phyloP scores from a whole-genome alignment of 495 filamentous ascomycete species.

The Aspergillus ostianus region DNA sequence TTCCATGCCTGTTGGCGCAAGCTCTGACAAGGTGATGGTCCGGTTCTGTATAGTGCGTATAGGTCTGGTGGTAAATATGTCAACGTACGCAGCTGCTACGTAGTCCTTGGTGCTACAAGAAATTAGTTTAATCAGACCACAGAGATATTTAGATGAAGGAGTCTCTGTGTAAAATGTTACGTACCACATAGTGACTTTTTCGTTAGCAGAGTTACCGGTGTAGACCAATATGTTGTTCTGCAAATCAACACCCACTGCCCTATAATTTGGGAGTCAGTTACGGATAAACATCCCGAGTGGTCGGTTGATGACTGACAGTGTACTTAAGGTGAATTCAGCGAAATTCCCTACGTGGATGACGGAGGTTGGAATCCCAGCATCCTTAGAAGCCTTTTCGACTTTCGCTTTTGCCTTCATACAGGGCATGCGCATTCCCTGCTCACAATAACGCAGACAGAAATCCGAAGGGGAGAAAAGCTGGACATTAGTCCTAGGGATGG shows the following conservation, averaged over 20 bases:
- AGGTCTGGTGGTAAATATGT: conserved; percentile 20
- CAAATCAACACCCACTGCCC: conserved; percentile 19
- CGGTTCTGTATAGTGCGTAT: conserved; percentile 12
- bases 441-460: conserved; percentile 15
- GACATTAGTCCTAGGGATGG: conserved; percentile 23
- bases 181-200: conserved; percentile 9
- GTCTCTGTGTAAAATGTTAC: neutral
- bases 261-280: conserved; percentile 8
- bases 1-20: conserved; percentile 17
- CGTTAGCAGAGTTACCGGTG: conserved; percentile 14
- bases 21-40: conserved; percentile 16
- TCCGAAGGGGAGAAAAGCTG: conserved; percentile 24
- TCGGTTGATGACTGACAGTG: conserved; percentile 6
- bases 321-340: conserved; percentile 19
- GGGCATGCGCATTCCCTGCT: conserved; percentile 16
- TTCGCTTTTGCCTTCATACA: conserved; percentile 15
- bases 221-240: conserved; percentile 16
- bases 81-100: conserved; percentile 19
- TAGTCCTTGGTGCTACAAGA: conserved; percentile 17
- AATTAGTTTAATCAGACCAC: conserved; percentile 3
- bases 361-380: conserved; percentile 22
- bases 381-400: conserved; percentile 18
- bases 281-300: conserved; percentile 3
- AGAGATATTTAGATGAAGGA: conserved; percentile 4
- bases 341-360: conserved; percentile 19